A percentile compares a stretch with the other conserved stretches of the same genome.
phyloP scores from a whole-genome alignment of 2,329 filamentous ascomycete genomes.

The Cladosporium sp. region DNA sequence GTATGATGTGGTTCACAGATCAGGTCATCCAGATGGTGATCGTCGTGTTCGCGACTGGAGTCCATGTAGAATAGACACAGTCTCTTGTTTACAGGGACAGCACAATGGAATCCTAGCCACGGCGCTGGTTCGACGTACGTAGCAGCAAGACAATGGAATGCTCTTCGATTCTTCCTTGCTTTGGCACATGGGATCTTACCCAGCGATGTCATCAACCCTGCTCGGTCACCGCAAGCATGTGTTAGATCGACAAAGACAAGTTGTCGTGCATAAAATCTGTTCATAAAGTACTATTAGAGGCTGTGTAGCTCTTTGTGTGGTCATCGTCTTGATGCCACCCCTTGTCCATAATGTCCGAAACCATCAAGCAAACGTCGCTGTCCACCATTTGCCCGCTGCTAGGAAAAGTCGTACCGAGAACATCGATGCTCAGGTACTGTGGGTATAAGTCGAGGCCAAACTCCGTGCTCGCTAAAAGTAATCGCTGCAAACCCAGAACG shows the following conservation, averaged over 20 bases:
- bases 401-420: constrained; percentile 2
- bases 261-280: not conserved
- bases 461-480: constrained; percentile 12
- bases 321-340: not conserved
- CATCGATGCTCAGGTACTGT: constrained; percentile 1
- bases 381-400: not conserved
- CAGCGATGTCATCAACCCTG: not conserved
- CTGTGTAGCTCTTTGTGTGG: constrained; percentile 17
- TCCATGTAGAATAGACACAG: not conserved
- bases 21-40: not conserved
- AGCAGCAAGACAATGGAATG: constrained; percentile 20
- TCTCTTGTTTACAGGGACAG: constrained; percentile 4
- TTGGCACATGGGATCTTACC: not conserved
- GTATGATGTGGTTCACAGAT: not conserved
- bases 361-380: constrained; percentile 4
- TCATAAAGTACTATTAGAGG: constrained; percentile 15
- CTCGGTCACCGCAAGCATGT: not conserved
- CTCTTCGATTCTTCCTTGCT: not conserved
- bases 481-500: not conserved
- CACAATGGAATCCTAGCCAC: constrained; percentile 11
- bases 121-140: not conserved
- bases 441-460: constrained; percentile 13
- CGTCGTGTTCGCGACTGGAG: not conserved
- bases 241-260: not conserved
- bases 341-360: constrained; percentile 5